Conservation (phyloP, 1,284 basidiomycete species). For the Lentinus polychrous region DNA sequence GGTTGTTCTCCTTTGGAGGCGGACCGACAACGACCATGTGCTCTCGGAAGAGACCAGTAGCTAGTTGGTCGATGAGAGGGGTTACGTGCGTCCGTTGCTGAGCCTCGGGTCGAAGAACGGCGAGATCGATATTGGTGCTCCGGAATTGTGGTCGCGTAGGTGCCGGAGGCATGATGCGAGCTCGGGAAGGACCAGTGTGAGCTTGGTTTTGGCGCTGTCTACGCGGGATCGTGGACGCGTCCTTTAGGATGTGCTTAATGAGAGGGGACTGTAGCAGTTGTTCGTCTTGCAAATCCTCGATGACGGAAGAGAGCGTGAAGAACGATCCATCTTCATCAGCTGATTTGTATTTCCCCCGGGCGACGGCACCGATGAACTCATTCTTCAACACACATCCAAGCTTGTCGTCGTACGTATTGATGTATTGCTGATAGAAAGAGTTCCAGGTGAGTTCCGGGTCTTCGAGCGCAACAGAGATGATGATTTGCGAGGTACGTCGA, state of each 20-base stretch:
- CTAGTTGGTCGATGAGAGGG: slow-evolving; percentile 44
- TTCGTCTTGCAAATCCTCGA: not conserved
- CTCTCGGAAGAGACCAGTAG: slow-evolving; percentile 41
- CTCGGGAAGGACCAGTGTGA: too few relatives aligned
- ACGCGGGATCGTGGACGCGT: too few relatives aligned
- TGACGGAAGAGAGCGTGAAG: too few relatives aligned
- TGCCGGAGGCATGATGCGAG: too few relatives aligned
- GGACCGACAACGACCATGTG: slow-evolving; percentile 44
- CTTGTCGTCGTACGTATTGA: slow-evolving; percentile 12
- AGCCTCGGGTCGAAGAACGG: slow-evolving; percentile 45
- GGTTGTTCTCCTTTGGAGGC: slow-evolving; percentile 16
- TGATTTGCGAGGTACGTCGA: slow-evolving; percentile 41
- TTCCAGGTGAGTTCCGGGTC: slow-evolving; percentile 7
- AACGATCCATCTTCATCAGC: too few relatives aligned
- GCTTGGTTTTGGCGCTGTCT: too few relatives aligned
- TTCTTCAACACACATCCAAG: not conserved
- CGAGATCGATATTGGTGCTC: slow-evolving; percentile 42
- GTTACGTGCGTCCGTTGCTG: slow-evolving; percentile 56
- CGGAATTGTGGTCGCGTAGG: not conserved
- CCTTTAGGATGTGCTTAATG: not conserved
- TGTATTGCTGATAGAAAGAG: slow-evolving; percentile 11
- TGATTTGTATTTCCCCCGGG: too few relatives aligned
- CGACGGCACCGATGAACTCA: not conserved
- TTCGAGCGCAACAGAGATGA: slow-evolving; percentile 20
- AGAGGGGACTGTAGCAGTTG: slow-evolving; percentile 6